Evolutionary conservation across 176 grass and related monocot genomes (phyloP).

Genomic region (Eremochloa ophiuroides): DNA sequence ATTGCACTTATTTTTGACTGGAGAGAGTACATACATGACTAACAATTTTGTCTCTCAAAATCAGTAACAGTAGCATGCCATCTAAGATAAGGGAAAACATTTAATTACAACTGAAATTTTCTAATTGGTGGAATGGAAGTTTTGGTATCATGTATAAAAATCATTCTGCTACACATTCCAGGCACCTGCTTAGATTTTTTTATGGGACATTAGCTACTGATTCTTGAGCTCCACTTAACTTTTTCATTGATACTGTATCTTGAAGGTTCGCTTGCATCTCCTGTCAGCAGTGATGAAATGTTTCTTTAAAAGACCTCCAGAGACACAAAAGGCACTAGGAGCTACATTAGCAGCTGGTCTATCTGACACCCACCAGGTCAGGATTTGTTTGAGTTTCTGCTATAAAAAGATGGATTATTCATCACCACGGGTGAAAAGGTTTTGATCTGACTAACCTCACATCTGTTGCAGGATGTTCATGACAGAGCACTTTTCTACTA

Average conservation of each 20-base stretch:
- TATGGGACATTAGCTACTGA: background rate
- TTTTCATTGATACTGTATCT: conserved; percentile 23
- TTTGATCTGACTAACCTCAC: conserved; percentile 20
- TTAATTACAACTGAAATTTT: background rate
- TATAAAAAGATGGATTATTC: background rate
- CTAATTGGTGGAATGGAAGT: background rate
- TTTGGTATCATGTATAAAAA: conserved; percentile 4
- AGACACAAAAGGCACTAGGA: conserved; percentile 85
- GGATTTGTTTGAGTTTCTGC: conserved; percentile 10
- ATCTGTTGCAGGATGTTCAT: conserved; percentile 82
- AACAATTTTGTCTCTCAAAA: background rate
- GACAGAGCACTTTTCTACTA: conserved; percentile 97
- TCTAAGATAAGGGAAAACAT: conserved; percentile 6
- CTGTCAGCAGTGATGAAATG: conserved; percentile 95
- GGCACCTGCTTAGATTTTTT: conserved; percentile 2
- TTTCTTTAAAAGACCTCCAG: conserved; percentile 95
- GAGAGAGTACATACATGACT: background rate
- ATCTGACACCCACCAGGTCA: conserved; percentile 86
- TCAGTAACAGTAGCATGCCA: background rate
- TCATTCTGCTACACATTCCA: background rate
- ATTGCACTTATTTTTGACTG: background rate
- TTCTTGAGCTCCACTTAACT: conserved; percentile 5
- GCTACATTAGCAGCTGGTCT: conserved; percentile 84
- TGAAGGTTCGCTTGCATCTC: conserved; percentile 95
- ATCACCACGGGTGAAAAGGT: background rate